Conservation (phyloP, 768 basidiomycete genomes). For the Mycena vulgaris region DNA sequence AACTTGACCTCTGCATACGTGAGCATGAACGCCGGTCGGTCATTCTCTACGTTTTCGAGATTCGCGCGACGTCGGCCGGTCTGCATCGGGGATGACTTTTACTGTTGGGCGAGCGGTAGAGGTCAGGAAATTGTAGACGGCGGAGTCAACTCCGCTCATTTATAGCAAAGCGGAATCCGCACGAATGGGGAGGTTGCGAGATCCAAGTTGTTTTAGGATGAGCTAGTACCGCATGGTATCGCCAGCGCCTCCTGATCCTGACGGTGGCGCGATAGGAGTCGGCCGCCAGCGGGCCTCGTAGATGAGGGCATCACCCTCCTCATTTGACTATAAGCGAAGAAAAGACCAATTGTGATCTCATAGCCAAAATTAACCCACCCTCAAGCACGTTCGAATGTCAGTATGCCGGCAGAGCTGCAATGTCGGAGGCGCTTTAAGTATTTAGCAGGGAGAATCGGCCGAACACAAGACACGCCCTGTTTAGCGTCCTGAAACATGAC, state of each 20-base stretch:
- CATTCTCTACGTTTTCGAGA: background rate
- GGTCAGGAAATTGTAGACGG: background rate
- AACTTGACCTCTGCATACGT: slow-evolving; percentile 13
- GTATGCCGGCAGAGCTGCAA: background rate
- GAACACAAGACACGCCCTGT: too few relatives aligned
- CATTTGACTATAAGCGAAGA: background rate
- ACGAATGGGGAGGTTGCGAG: background rate
- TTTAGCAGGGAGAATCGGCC: background rate
- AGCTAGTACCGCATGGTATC: background rate
- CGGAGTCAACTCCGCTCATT: background rate
- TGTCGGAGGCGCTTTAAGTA: too few relatives aligned
- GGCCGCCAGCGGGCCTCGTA: background rate
- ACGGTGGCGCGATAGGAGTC: background rate
- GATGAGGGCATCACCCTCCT: background rate
- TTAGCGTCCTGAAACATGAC: too few relatives aligned
- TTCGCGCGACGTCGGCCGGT: background rate
- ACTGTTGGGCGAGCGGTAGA: background rate
- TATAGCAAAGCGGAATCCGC: background rate
- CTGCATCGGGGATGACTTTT: background rate
- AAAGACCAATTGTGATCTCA: background rate
- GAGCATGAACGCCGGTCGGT: slow-evolving; percentile 2
- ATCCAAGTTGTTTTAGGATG: background rate
- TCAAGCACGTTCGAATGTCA: background rate
- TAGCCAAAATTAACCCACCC: background rate
- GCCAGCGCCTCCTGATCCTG: background rate